Evolutionary conservation across 495 filamentous ascomycete species (phyloP).

Genomic region (Neurospora tetraspora): DNA sequence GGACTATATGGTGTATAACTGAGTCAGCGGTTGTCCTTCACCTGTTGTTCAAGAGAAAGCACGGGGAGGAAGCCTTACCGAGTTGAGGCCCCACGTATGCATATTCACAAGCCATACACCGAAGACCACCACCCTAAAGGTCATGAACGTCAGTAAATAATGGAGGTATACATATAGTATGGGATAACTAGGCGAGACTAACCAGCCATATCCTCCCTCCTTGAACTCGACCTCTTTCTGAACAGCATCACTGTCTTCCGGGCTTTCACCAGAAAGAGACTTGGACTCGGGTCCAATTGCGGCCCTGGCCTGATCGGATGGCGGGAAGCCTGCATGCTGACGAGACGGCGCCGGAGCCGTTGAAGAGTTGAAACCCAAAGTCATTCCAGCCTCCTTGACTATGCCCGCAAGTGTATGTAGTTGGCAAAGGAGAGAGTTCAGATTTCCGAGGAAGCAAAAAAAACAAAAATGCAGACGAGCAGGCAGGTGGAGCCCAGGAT

Average conservation of each 20-base stretch:
- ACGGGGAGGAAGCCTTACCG: slow-evolving; percentile 22
- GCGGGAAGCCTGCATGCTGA: neutral
- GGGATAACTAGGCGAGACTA: slow-evolving; percentile 2
- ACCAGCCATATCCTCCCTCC: slow-evolving; percentile 41
- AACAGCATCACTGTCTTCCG: slow-evolving; percentile 13
- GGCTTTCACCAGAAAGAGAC: slow-evolving; percentile 7
- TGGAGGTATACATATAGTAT: neutral
- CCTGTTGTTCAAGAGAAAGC: neutral
- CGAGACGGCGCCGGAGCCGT: neutral
- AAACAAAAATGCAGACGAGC: neutral
- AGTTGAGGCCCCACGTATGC: slow-evolving; percentile 50
- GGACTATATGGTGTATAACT: slow-evolving; percentile 22
- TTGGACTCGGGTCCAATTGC: neutral
- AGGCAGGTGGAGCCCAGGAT: neutral
- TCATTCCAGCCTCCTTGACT: neutral
- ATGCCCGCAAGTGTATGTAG: neutral
- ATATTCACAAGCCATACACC: slow-evolving; percentile 44
- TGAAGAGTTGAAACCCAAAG: neutral
- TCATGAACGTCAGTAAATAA: neutral
- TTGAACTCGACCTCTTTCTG: slow-evolving; percentile 22
- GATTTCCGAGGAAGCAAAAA: neutral
- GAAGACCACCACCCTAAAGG: slow-evolving; percentile 39
- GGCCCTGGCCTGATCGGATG: neutral
- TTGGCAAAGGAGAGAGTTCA: neutral
- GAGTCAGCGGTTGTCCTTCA: slow-evolving; percentile 1